Base-by-base conservation (phyloP, 805 yeast species). In the Metschnikowia continentalis region DNA sequence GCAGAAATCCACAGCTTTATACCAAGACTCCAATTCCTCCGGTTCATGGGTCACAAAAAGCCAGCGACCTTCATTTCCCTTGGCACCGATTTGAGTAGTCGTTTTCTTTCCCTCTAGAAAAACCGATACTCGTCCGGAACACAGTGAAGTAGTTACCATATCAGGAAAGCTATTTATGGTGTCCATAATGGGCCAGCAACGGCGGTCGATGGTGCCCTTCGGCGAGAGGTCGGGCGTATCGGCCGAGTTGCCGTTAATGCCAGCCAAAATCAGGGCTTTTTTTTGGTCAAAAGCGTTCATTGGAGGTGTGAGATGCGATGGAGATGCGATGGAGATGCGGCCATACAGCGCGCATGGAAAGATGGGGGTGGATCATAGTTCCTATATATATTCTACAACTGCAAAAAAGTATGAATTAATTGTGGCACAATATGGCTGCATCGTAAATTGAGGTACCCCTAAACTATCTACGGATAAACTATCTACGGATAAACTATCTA, bases 61-160 rank as follows among this genome's bases (percentile, higher is more conserved):
- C 96, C 96, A 90, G 50, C 75, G 76, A 0, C 96, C 96, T 43
- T 90, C 88, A 47, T 83, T 81, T 8, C 96, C 96, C 62, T 90
- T 90, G 3, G 95, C 89, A 1, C 96, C 94, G 14, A 86, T 79
- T 58, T 68, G 80, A 2, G 63, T 58, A 35, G 60, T 56, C 1
- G 50, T 50, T 58, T 88, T 87, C 8, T 68, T 65, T 2, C 96
- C 96, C 62, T 89, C 96, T 1, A 86, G 69, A 63, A 86, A 90
- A 0, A 90, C 90, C 51, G 92, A 83, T 1, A 89, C 84, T 60
- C 96, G 72, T 2, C 96, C 96, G 0, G 96, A 88, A 57, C 96
- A 90, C 15, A 94, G 84, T 1, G 95, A 87, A 0, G 96, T 90
- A 2, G 96, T 89, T 10, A 90, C 94, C 82, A 86, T 78, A 55